Percentiles rank a stretch among this genome's conserved stretches.
Evolutionary conservation across 2,329 filamentous ascomycete genomes (phyloP).

Genomic region (Dactylonectria macrodidyma): DNA sequence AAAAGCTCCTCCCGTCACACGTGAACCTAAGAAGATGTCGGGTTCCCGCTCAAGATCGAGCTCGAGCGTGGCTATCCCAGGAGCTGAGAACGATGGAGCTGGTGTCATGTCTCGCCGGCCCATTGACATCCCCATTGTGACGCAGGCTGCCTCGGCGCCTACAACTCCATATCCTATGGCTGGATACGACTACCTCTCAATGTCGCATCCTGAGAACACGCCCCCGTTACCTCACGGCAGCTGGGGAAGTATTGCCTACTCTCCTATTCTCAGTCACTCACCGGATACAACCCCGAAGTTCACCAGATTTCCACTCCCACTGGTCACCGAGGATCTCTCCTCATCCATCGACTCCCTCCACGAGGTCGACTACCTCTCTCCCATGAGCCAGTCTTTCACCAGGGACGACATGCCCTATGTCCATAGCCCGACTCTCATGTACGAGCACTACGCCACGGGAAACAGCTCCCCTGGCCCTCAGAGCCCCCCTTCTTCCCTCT

Average conservation of each 20-base stretch:
- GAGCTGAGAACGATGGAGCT: slow-evolving; percentile 53
- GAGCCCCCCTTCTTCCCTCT: slow-evolving; percentile 68
- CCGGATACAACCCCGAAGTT: slow-evolving; percentile 57
- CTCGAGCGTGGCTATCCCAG: slow-evolving; percentile 55
- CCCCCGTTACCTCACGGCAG: slow-evolving; percentile 57
- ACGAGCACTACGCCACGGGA: slow-evolving; percentile 67
- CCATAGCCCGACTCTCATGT: slow-evolving; percentile 70
- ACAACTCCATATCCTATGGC: slow-evolving; percentile 55
- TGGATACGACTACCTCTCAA: slow-evolving; percentile 66
- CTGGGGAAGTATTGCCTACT: slow-evolving; percentile 66
- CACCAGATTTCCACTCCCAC: slow-evolving; percentile 61
- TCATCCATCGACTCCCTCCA: slow-evolving; percentile 73
- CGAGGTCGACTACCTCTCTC: slow-evolving; percentile 75
- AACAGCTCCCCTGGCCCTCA: slow-evolving; percentile 69
- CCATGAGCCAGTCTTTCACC: slow-evolving; percentile 69
- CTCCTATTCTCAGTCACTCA: slow-evolving; percentile 55
- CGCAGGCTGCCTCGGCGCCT: slow-evolving; percentile 59
- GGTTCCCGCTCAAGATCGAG: slow-evolving; percentile 61
- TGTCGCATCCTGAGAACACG: slow-evolving; percentile 62
- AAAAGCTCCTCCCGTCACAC: slow-evolving; percentile 70
- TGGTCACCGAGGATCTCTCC: slow-evolving; percentile 66
- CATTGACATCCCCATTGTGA: slow-evolving; percentile 54
- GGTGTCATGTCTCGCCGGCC: slow-evolving; percentile 51
- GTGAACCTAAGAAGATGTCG: slow-evolving; percentile 64
- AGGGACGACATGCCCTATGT: slow-evolving; percentile 72